Conservation (phyloP, 306 rosid genomes). For the Macrotyloma uniflorum region DNA sequence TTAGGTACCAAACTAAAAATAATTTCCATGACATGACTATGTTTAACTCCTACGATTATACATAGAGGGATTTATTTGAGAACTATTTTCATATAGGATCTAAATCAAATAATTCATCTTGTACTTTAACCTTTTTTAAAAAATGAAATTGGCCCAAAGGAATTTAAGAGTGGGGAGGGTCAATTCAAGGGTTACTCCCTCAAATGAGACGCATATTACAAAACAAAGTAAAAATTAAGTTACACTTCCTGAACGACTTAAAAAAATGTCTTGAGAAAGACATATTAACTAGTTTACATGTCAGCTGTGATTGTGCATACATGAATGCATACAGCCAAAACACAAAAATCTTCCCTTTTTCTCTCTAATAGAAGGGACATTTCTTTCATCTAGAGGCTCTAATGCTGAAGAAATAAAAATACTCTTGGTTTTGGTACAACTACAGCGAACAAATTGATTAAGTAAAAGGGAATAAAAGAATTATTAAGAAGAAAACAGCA, state of each 20-base stretch:
- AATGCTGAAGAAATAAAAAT: not conserved
- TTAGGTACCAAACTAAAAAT: not conserved
- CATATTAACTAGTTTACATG: not conserved
- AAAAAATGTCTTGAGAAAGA: not conserved
- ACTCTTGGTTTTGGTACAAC: constrained; percentile 1
- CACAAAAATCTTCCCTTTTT: not conserved
- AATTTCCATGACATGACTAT: not conserved
- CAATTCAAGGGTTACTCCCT: constrained; percentile 3
- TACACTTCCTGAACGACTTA: constrained; percentile 5
- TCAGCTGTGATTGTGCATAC: not conserved
- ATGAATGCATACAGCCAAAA: not conserved
- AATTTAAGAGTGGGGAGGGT: not conserved
- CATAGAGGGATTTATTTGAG: not conserved
- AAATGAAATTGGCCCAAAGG: not conserved
- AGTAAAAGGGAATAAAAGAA: not conserved
- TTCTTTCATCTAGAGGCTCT: constrained; percentile 15
- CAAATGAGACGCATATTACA: not conserved
- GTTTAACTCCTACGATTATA: not conserved
- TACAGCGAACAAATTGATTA: not conserved
- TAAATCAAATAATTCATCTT: not conserved
- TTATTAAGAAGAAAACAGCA: not conserved
- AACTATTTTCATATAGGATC: not conserved
- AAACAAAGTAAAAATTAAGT: not conserved
- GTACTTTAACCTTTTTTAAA: not conserved
- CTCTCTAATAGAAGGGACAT: not conserved